A percentile compares a stretch with the other conserved stretches of the same genome.
Evolutionary conservation across 2,329 filamentous ascomycete genomes (phyloP).

Genomic region (Alternaria sp.): DNA sequence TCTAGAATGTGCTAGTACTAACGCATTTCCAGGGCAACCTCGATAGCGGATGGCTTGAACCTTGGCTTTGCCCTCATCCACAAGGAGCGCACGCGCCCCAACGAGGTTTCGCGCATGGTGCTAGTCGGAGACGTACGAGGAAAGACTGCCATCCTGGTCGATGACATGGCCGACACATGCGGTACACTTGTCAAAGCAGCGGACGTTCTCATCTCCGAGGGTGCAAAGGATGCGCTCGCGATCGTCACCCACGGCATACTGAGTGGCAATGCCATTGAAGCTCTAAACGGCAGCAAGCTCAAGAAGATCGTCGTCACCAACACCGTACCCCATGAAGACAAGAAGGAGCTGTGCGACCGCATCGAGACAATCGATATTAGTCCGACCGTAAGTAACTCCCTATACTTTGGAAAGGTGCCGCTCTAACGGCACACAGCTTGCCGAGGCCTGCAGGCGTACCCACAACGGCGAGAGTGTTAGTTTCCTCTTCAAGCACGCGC

Average conservation of each 20-base stretch:
- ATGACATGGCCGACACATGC: constrained; percentile 98
- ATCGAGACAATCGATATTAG: constrained; percentile 92
- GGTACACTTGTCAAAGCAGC: constrained; percentile 89
- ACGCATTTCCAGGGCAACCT: constrained; percentile 69
- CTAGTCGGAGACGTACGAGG: constrained; percentile 93
- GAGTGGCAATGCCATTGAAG: constrained; percentile 85
- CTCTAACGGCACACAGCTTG: constrained; percentile 54
- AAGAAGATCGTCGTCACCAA: constrained; percentile 88
- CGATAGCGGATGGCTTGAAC: constrained; percentile 89
- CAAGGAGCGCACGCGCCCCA: constrained; percentile 91
- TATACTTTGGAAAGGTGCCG: neutral
- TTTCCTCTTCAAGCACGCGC: constrained; percentile 73
- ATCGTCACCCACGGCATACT: constrained; percentile 96
- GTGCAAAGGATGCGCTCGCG: constrained; percentile 87
- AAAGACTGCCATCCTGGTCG: constrained; percentile 93
- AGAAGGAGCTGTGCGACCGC: constrained; percentile 77
- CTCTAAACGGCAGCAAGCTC: constrained; percentile 77
- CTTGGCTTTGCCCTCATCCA: constrained; percentile 93
- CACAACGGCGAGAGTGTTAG: constrained; percentile 74
- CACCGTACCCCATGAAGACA: constrained; percentile 81
- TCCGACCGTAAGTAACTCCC: constrained; percentile 64
- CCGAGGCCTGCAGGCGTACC: constrained; percentile 74
- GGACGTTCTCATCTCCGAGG: constrained; percentile 77
- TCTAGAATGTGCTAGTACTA: constrained; percentile 15
- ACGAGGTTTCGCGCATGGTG: constrained; percentile 91